Evolutionary conservation across 2,329 filamentous ascomycete genomes (phyloP).

Genomic region (Colletotrichum sp.): DNA sequence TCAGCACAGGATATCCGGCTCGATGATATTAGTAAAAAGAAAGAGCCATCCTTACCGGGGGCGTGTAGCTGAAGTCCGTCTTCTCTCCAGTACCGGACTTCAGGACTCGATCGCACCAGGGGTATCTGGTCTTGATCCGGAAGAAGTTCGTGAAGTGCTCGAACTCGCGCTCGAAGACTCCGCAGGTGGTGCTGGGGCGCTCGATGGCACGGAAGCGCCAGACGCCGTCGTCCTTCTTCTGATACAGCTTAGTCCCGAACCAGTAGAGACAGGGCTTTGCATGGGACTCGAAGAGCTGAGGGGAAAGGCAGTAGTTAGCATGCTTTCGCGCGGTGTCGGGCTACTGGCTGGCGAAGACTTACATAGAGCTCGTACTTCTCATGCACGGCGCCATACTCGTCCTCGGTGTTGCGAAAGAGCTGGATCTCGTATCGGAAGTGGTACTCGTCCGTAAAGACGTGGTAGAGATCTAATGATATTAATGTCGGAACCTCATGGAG

Average conservation of each 20-base stretch:
- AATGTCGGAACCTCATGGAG: background rate
- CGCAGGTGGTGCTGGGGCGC: constrained; percentile 42
- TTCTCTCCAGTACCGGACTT: constrained; percentile 34
- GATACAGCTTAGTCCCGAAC: constrained; percentile 58
- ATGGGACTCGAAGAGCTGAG: constrained; percentile 73
- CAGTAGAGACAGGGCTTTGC: constrained; percentile 65
- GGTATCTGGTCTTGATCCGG: constrained; percentile 57
- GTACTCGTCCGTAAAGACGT: constrained; percentile 66
- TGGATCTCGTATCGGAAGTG: constrained; percentile 69
- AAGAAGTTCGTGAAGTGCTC: constrained; percentile 63
- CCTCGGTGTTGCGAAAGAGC: constrained; percentile 37
- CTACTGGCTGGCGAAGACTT: constrained; percentile 30
- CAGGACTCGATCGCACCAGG: constrained; percentile 62
- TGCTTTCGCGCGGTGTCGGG: background rate
- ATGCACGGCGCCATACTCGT: constrained; percentile 10
- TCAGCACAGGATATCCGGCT: background rate
- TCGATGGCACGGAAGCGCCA: constrained; percentile 23
- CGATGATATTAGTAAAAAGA: too few species aligned
- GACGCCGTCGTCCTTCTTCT: constrained; percentile 35
- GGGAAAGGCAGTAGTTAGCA: background rate
- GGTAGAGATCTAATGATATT: constrained; percentile 56
- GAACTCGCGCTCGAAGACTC: constrained; percentile 49
- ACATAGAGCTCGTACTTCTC: constrained; percentile 60
- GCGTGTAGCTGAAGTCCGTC: constrained; percentile 47
- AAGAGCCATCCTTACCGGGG: constrained; percentile 43